Evolutionary conservation across 2,329 filamentous ascomycete genomes (phyloP), one percentile per base, ranked within the genome.

Genomic region (Ceratocystis harringtonii): DNA sequence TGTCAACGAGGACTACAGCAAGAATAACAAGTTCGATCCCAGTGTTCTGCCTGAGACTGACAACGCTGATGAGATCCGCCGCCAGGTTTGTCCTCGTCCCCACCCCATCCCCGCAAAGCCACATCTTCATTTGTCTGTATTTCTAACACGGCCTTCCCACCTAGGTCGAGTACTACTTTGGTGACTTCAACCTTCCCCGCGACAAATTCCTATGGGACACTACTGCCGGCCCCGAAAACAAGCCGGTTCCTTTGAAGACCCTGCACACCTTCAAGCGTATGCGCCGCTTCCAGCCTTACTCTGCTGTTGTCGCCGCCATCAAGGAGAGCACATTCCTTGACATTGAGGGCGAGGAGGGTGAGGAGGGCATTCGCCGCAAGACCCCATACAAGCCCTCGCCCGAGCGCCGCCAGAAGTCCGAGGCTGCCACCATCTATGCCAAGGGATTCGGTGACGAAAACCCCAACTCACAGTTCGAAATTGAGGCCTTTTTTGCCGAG

Each of bases 161-260:
- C 36, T 70, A 95, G 88, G 89, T 96, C 71, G 91, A 96, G 74
- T 96, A 96, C 76, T 96, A 96, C 81, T 95, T 96, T 77, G 89
- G 89, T 72, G 89, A 95, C 75, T 89, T 87, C 72, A 96, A 96
- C 77, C 84, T 99, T 45, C 87, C 88, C 63, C 85, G 84, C 72
- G 95, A 99, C 77, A 88, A 90, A 74, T 95, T 90, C 78, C 82
- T 99, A 70, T 89, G 91, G 79, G 80, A 84, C 69, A 80, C 86
- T 72, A 88, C 90, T 65, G 87, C 86, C 48, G 92, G 92, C 66
- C 79, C 83, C 69, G 81, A 87, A 72, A 96, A 96, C 80, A 87
- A 88, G 75, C 82, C 92, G 55, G 86, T 99, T 45, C 79, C 86
- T 25, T 80, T 99, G 70, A 85, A 86, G 72, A 82, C 86, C 68